Conservation (phyloP, 164 flowering plant genomes). For the Vitis labrusca region DNA sequence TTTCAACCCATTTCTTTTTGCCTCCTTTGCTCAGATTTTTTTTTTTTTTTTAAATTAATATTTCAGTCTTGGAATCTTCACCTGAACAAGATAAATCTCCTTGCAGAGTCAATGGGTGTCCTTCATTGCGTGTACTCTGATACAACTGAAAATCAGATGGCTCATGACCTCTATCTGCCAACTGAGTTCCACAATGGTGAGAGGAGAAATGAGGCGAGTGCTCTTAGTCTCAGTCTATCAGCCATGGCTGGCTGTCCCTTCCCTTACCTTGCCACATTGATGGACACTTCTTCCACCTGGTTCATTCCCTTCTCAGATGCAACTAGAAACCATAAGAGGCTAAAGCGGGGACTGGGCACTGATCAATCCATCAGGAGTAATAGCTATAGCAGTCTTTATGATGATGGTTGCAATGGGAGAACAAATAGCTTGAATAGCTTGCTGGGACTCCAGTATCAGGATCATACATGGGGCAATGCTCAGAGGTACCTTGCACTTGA, state of each 20-base stretch:
- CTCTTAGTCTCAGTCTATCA: conserved; percentile 2
- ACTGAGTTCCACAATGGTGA: background rate
- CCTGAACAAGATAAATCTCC: too few relatives aligned
- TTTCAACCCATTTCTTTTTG: too few relatives aligned
- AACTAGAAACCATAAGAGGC: conserved; percentile 4
- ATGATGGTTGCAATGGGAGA: conserved; percentile 4
- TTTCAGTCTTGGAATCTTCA: too few relatives aligned
- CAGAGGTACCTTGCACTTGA: too few relatives aligned
- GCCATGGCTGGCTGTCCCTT: background rate
- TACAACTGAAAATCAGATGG: background rate
- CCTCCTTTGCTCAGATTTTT: too few relatives aligned
- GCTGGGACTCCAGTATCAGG: background rate
- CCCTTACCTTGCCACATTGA: background rate
- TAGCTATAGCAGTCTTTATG: background rate
- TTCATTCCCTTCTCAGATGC: background rate
- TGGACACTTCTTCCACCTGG: background rate
- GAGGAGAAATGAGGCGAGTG: background rate
- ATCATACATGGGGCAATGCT: too few relatives aligned
- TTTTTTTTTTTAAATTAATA: too few relatives aligned
- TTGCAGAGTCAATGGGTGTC: too few relatives aligned
- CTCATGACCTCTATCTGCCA: background rate
- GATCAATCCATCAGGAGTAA: background rate
- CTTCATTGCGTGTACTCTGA: too few relatives aligned
- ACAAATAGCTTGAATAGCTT: conserved; percentile 1
- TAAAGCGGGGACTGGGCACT: background rate